Evolutionary conservation across 129 eudicot genomes (phyloP).

Genomic region (Mikania micrantha): DNA sequence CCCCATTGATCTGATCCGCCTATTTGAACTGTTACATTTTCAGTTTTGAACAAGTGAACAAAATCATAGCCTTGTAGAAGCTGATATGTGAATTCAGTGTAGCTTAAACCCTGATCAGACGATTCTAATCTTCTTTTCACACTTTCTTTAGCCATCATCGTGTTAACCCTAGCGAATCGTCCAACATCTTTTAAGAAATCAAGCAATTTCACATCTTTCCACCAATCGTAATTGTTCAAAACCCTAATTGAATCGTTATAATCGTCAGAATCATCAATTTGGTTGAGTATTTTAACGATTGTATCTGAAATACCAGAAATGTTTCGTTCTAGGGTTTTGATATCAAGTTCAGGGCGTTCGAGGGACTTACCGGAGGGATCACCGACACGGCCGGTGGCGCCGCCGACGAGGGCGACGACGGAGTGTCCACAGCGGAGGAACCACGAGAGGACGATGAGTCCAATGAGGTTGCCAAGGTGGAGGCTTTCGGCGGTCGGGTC

Average conservation of each 20-base stretch:
- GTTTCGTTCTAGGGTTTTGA: constrained; percentile 39
- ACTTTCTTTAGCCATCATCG: constrained; percentile 87
- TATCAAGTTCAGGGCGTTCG: constrained; percentile 73
- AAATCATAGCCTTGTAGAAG: constrained; percentile 82
- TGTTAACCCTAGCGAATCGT: constrained; percentile 65
- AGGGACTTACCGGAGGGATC: constrained; percentile 85
- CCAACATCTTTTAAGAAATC: constrained; percentile 78
- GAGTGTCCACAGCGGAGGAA: constrained; percentile 74
- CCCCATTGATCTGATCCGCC: constrained; percentile 99
- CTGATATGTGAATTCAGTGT: constrained; percentile 84
- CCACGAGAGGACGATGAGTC: constrained; percentile 84
- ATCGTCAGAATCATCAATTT: background rate
- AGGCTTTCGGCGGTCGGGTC: constrained; percentile 92
- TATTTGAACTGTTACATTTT: constrained; percentile 62
- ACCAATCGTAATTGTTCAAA: constrained; percentile 86
- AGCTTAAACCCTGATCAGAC: constrained; percentile 80
- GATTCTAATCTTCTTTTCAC: constrained; percentile 62
- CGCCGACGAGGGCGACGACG: constrained; percentile 75
- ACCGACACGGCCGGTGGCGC: constrained; percentile 93
- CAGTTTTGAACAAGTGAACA: constrained; percentile 40
- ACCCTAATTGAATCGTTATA: constrained; percentile 2
- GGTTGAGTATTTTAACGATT: constrained; percentile 34
- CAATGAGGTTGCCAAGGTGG: constrained; percentile 85
- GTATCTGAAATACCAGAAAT: constrained; percentile 35
- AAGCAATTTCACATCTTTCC: constrained; percentile 73